Base-by-base conservation (phyloP, 257 asterid species). In the Asclepias syriaca region DNA sequence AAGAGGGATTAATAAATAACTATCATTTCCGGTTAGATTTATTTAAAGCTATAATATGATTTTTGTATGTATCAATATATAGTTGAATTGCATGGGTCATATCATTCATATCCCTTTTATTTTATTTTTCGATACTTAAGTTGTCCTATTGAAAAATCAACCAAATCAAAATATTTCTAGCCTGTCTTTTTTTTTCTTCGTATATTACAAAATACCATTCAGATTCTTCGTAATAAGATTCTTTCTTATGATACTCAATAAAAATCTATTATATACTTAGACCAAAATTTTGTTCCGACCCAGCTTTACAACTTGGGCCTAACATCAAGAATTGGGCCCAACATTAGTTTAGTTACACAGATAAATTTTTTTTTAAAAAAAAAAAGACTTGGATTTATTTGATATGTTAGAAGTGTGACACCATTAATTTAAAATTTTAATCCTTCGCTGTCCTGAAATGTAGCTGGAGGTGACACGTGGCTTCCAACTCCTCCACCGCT, bases 121-220 rank as follows among this genome's bases (percentile, higher is more conserved):
- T 39, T 24, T 24, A 24, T 24, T 24, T 74, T 74, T 18, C 43
- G 43, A 66, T 40, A 53, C 78, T 11, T 24, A 45, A 55, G 51
- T 72, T 60, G 59, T n/a, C 75, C 53, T 49, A 29, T 53, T 74
- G 72, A 37, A 14, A 58, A 14, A 45, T 54, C 32, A 74, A 40
- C 67, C 48, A 43, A 43, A 13, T 50, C 55, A 14, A 50, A 50
- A 50, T 13, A 50, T 50, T 50, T 48, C 1, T 14, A 50, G 16
- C 3, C 6, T 50, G 19, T 16, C 6, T 50, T 4, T 13, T 50
- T 0, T 50, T 50, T 50, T 43, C 48, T 43, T 50, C 6, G 55
- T 4, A 50, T 50, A 50, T 15, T 10, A 48, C 4, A 48, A 48
- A 48, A 48, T 9, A 48, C 48, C 2, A 8, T 43, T 43, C 46